phyloP scores from a whole-genome alignment of 148 eudicot species.

The Gaultheria prostrata region DNA sequence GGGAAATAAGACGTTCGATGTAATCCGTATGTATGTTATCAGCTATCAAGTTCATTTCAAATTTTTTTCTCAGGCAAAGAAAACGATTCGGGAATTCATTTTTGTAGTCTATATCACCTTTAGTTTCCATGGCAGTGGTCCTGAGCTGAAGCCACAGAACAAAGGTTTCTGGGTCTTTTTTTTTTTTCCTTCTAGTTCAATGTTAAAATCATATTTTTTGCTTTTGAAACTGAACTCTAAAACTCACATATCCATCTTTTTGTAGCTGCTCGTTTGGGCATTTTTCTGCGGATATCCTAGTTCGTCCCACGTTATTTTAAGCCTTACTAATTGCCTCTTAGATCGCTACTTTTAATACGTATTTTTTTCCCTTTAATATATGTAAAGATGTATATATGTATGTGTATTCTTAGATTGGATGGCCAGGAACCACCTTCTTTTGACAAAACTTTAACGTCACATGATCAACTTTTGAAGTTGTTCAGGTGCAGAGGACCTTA shows the following conservation, averaged over 20 bases:
- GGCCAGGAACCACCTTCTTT: background rate
- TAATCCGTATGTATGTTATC: background rate
- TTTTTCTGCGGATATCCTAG: background rate
- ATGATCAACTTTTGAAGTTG: background rate
- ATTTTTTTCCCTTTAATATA: background rate
- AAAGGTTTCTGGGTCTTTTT: background rate
- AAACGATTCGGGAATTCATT: background rate
- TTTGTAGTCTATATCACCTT: background rate
- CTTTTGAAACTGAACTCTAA: background rate
- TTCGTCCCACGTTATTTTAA: background rate
- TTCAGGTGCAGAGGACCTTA: background rate
- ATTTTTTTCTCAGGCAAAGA: background rate
- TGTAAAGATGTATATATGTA: background rate
- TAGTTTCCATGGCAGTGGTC: background rate
- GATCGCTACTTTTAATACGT: slow-evolving; percentile 1
- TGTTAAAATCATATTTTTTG: background rate
- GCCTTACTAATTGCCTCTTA: background rate
- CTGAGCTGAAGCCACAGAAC: background rate
- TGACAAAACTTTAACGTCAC: background rate
- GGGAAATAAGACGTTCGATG: background rate
- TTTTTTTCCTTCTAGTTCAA: background rate
- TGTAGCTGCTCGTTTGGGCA: background rate
- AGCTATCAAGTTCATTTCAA: background rate
- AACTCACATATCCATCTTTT: background rate
- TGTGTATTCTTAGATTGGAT: background rate